Evolutionary conservation across 371 early-diverging fungal genomes (phyloP).

Genomic region (Mucor lusitanicus): DNA sequence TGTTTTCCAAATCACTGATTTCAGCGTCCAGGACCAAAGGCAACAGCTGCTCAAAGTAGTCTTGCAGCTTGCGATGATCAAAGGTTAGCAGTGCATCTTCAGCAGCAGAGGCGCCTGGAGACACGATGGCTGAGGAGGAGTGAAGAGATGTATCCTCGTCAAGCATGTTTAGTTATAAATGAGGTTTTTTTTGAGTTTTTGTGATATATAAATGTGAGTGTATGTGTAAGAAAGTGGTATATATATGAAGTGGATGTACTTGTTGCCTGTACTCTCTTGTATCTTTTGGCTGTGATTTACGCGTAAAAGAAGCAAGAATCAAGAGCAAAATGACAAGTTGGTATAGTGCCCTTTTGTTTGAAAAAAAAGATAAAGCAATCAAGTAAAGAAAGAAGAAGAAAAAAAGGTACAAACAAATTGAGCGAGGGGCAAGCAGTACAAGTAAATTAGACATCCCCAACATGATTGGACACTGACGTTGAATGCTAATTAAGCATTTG

Average conservation of each 20-base stretch:
- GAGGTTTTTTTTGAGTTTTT: background rate
- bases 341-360: background rate
- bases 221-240: background rate
- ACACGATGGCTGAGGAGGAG: constrained; percentile 9
- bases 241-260: background rate
- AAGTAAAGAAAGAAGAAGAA: background rate
- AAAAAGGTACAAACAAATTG: background rate
- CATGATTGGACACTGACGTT: too few relatives aligned
- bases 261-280: background rate
- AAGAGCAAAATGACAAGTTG: background rate
- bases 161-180: constrained; percentile 14
- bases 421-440: background rate
- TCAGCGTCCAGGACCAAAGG: constrained; percentile 78
- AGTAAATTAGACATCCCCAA: background rate
- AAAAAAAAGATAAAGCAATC: background rate
- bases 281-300: background rate
- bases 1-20: constrained; percentile 56
- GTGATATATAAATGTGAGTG: background rate
- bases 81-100: constrained; percentile 36
- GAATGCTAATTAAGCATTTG: too few relatives aligned
- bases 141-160: constrained; percentile 20
- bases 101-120: constrained; percentile 4
- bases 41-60: constrained; percentile 72
- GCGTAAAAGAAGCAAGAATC: background rate
- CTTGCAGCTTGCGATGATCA: constrained; percentile 64